Base-by-base conservation (phyloP, 176 grass and related monocot species). In the Musa troglodytarum region DNA sequence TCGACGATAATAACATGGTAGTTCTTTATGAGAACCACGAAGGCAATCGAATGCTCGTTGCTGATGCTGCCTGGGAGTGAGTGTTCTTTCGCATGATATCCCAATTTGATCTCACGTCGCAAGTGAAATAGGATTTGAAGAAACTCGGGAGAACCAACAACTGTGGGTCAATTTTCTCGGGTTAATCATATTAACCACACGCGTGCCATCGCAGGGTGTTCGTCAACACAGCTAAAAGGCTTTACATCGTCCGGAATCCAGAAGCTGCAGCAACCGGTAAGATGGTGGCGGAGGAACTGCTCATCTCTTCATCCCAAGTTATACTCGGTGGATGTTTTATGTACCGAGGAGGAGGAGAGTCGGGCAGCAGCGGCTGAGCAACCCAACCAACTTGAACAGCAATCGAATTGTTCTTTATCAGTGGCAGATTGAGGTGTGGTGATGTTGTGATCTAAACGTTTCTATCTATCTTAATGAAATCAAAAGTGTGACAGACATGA, bases 1-100 rank as follows among this genome's bases (percentile, higher is more conserved):
- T 49, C 7, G 77, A 22, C 29, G 67, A 9, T 43, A 51, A 82
- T 0, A 71, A 86, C 0, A 82, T 89, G 69, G 73, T 96, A 80
- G 80, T 96, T 66, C 71, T 92, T 0, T 96, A 92, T 49, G 92
- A 89, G 79, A 87, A 96, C 54, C 82, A 85, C 65, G 87, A 89
- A 81, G 92, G 87, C 1, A 81, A 92, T 51, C 76, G 82, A 19
- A 89, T 96, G 82, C 87, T 92, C 65, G 81, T 92, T 65, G 87
- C 87, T 23, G 89, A 92, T 78, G 89, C 89, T 26, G 89, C 92
- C 69, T 96, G 92, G 92, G 80, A 96, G 89, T 96, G 89, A 88
- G 89, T 96, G 28, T 63, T 53, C 2, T 29, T 29, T 29, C 28
- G 25, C 6, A 43, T 43, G 34, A 43, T 43, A 43, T 43, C 34